Conservation (phyloP, 805 yeast species). For the Lipomyces mesembrius region DNA sequence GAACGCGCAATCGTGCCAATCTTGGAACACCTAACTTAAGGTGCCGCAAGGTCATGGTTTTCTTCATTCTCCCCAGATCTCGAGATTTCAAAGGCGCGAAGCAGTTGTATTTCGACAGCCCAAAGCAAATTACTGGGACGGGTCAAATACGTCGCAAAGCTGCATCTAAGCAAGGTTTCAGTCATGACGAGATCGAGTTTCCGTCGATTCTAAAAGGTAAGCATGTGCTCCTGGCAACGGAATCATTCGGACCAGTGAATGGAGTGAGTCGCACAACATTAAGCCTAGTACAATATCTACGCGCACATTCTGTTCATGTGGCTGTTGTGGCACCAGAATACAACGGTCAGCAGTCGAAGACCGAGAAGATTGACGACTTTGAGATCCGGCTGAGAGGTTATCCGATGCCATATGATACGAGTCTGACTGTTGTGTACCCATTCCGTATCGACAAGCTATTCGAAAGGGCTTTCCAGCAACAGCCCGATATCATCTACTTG, state of each 20-base stretch:
- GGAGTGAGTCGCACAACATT: slow-evolving; percentile 5
- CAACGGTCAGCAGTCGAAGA: not conserved
- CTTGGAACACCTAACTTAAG: too few relatives aligned
- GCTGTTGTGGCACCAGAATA: slow-evolving; percentile 5
- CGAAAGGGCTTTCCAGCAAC: slow-evolving; percentile 5
- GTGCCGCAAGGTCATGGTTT: not conserved
- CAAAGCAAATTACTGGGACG: not conserved
- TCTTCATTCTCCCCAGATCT: slow-evolving; percentile 1
- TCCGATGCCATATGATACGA: slow-evolving; percentile 9
- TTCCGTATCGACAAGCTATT: slow-evolving; percentile 7
- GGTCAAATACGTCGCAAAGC: slow-evolving; percentile 1
- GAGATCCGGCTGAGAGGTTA: slow-evolving; percentile 4
- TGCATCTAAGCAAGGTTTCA: not conserved
- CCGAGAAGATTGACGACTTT: not conserved
- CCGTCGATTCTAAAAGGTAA: slow-evolving; percentile 9
- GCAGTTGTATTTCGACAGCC: slow-evolving; percentile 2
- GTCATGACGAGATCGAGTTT: slow-evolving; percentile 8
- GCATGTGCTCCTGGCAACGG: slow-evolving; percentile 5
- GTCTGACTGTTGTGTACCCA: slow-evolving; percentile 8
- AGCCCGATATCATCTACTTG: slow-evolving; percentile 3
- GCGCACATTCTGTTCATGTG: slow-evolving; percentile 4
- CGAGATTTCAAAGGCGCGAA: not conserved
- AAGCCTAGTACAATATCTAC: slow-evolving; percentile 8
- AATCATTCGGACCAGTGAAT: slow-evolving; percentile 6
- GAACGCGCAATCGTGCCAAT: too few relatives aligned